Percentiles rank a stretch among this genome's conserved stretches.
Conservation (phyloP, 306 rosid species). For the Delonix regia region DNA sequence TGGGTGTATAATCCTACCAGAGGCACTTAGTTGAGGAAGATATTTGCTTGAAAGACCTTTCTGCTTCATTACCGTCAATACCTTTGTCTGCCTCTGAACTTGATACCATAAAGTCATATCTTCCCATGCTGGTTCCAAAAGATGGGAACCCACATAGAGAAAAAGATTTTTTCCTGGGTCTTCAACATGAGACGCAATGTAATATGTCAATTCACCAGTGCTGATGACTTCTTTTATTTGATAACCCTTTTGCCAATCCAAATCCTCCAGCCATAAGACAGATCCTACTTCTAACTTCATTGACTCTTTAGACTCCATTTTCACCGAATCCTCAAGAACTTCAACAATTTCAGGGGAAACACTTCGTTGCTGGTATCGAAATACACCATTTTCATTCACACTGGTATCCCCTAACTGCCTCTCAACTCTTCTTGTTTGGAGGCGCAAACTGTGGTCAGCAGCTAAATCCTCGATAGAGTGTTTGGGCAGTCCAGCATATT, state of each 20-base stretch:
- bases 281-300: constrained; percentile 87
- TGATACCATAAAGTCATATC: constrained; percentile 98
- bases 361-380: constrained; percentile 67
- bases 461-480: constrained; percentile 94
- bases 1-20: constrained; percentile 95
- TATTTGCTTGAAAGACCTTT: constrained; percentile 83
- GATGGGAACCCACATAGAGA: constrained; percentile 87
- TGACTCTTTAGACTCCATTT: constrained; percentile 66
- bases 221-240: constrained; percentile 69
- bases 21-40: constrained; percentile 83
- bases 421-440: constrained; percentile 87
- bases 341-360: constrained; percentile 94
- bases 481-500: constrained; percentile 86
- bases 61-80: constrained; percentile 87
- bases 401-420: constrained; percentile 75
- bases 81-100: constrained; percentile 97
- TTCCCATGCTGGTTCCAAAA: constrained; percentile 97
- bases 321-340: constrained; percentile 75
- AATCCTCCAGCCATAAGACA: constrained; percentile 87
- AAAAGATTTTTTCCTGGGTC: constrained; percentile 76
- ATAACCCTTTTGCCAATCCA: constrained; percentile 81
- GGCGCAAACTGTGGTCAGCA: constrained; percentile 94
- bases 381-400: constrained; percentile 76
- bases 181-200: constrained; percentile 77
- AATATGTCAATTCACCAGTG: constrained; percentile 62